Evolutionary conservation across 331 rosid species (phyloP), one percentile per base, ranked within the genome.

Genomic region (Cydonia oblonga): DNA sequence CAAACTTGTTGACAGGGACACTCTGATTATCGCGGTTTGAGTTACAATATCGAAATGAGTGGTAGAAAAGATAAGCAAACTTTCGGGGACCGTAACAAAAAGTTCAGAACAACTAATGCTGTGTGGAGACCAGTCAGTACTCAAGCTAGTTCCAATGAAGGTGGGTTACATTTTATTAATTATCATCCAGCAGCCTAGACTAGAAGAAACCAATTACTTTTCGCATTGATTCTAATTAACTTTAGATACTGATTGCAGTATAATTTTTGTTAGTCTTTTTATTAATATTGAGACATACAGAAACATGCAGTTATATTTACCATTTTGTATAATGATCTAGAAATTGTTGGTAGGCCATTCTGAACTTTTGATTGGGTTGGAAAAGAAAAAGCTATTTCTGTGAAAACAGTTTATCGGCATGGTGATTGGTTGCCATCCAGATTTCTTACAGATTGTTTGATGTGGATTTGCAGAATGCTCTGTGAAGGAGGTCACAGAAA

Each of bases 121-220:
- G 74, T 85, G 6, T 87, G 92, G 96, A 87, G 92, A 89, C 92
- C 96, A 29, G 78, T 90, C 63, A 53, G 49, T 66, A 83, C 88
- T 19, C 81, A 70, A 30, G 87, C 87, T 69, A 74, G 74, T 80
- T 80, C 90, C 63, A 59, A 58, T 67, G 83, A 88, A 77, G 98
- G 97, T 90, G 71, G 33, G 83, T 75, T 32, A 38, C 69, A 64
- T 33, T 69, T 12, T 68, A 63, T 42, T 44, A 3, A 72, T n/a
- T 60, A 25, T 49, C 10, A 10, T 68, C n/a, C 5, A 19, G 60
- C 9, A 44, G 40, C 26, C 42, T 16, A 46, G 18, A 3, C 18
- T 67, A 59, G 22, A 11, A 4, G 33, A 32, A 28, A 4, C 28
- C 44, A 35, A 20, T 38, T 5, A 35, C 3, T 64, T 64, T 35